Evolutionary conservation across 2,329 filamentous ascomycete genomes (phyloP), one percentile per base, ranked within the genome.

Genomic region (Cercospora brassicicola): DNA sequence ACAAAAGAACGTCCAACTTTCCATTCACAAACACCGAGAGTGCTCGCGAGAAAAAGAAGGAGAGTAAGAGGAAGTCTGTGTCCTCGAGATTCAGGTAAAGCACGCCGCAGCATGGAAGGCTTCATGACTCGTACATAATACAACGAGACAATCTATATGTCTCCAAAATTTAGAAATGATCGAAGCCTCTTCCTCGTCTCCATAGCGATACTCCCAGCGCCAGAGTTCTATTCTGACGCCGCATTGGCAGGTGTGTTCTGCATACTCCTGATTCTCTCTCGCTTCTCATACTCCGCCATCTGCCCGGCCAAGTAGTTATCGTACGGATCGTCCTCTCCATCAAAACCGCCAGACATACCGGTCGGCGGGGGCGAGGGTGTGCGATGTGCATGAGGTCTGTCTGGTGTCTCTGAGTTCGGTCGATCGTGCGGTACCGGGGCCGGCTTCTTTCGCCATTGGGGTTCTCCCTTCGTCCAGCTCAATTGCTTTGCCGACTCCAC

Each of bases 1-100:
- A 91, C 75, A 90, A 90, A 83, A 82, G 89, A 75, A 90, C 85
- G 28, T 84, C 84, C 67, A 88, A 87, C 10, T 91, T 87, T 73
- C 89, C 89, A 2, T 91, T 91, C 76, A 82, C 82, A 72, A 91
- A 91, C 73, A 74, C 73, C 4, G 76, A 76, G 69, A 73, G 69
- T 64, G 72, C 73, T 39, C 70, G 68, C 70, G 69, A 74, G 68
- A 74, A 75, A 69, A 77, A 77, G 72, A 77, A 75, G 72, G 74
- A 76, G 67, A 63, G 67, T 39, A 64, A 67, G 68, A 68, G 74
- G 67, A 75, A 72, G 72, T 72, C 73, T 61, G 62, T 76, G 26
- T 64, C 64, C 23, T 67, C 65, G 10, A 75, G 71, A 62, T 62
- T 62, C 31, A 73, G 68, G 53, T 73, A 56, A 60, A 42, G 26